A percentile compares a stretch with the other conserved stretches of the same genome.
phyloP scores from a whole-genome alignment of 139 green algal species.

The Eudorina sp. region DNA sequence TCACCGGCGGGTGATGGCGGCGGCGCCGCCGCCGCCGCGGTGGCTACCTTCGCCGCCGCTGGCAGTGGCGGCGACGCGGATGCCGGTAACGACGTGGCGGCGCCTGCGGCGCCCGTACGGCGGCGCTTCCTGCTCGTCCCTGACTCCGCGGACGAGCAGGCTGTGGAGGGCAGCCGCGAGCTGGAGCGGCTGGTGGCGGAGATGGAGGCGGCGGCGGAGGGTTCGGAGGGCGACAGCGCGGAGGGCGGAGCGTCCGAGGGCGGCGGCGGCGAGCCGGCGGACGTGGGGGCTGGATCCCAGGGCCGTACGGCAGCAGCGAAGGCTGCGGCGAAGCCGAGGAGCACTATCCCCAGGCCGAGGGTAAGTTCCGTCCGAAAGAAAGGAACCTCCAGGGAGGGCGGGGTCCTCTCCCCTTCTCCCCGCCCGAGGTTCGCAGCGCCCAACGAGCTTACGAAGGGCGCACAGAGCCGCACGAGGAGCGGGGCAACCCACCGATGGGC shows the following conservation, averaged over 20 bases:
- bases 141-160: constrained; percentile 27
- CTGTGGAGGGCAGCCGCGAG: constrained; percentile 4
- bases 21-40: neutral
- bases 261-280: neutral
- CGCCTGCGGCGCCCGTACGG: neutral
- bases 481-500: no score
- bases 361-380: no score
- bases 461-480: no score
- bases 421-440: no score
- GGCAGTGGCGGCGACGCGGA: neutral
- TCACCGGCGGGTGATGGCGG: no score
- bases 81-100: neutral
- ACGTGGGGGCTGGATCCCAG: no score
- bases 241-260: neutral
- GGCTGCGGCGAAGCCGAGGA: no score
- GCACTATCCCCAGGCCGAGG: no score
- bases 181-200: neutral
- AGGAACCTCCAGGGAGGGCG: no score
- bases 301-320: no score
- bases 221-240: neutral
- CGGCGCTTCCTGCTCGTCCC: constrained; percentile 20
- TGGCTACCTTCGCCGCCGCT: neutral
- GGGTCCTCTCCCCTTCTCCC: no score
- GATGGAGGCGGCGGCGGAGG: neutral
- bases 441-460: no score